Conservation (phyloP, 306 rosid species). For the Prunus davidiana region DNA sequence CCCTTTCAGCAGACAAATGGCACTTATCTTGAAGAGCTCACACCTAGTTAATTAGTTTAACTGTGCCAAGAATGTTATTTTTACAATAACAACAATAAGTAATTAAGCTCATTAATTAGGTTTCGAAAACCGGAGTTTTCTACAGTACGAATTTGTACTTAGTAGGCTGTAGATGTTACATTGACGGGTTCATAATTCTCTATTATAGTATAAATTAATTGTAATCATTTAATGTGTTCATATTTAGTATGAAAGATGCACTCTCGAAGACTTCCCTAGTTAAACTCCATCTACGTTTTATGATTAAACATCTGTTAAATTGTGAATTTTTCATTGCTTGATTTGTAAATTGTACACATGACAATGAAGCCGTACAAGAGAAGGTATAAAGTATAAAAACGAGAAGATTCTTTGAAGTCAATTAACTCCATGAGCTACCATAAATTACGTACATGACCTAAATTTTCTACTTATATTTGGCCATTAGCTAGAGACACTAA, state of each 20-base stretch:
- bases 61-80: not conserved
- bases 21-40: slow-evolving; percentile 13
- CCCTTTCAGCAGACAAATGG: slow-evolving; percentile 37
- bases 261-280: not conserved
- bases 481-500: slow-evolving; percentile 40
- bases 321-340: not conserved
- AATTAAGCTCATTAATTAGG: too few species aligned
- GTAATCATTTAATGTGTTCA: too few species aligned
- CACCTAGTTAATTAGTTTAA: not conserved
- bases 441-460: not conserved
- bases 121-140: too few species aligned
- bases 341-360: not conserved
- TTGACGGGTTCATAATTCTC: too few species aligned
- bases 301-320: not conserved
- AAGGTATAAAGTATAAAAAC: not conserved
- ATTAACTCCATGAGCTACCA: not conserved
- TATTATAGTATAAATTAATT: too few species aligned
- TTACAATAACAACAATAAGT: not conserved
- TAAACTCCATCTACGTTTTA: not conserved
- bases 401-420: not conserved
- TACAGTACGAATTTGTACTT: not conserved
- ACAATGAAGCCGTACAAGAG: not conserved
- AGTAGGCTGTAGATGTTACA: not conserved
- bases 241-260: too few species aligned
- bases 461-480: slow-evolving; percentile 15